Conservation (phyloP, 2,329 filamentous ascomycete species). For the Fusarium camptoceras region DNA sequence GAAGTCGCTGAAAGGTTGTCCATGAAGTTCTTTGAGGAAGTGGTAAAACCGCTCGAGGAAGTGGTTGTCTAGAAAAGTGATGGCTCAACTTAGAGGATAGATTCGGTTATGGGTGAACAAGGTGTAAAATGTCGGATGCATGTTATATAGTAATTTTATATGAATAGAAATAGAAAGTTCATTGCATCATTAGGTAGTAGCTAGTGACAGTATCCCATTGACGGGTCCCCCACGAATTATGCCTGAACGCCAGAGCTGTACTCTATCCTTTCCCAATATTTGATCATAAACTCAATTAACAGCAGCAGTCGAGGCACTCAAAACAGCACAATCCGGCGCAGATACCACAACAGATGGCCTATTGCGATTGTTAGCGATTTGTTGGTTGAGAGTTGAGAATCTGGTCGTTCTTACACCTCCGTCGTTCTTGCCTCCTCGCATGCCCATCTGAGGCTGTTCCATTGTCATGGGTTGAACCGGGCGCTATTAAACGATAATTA, state of each 20-base stretch:
- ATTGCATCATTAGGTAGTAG: constrained; percentile 16
- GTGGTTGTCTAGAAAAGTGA: constrained; percentile 48
- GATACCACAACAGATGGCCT: constrained; percentile 57
- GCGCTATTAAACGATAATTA: constrained; percentile 41
- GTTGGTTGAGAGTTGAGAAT: neutral
- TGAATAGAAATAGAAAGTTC: constrained; percentile 5
- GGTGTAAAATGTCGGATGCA: neutral
- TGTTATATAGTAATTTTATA: neutral
- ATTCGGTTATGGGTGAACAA: neutral
- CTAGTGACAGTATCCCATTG: neutral
- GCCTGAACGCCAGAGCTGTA: constrained; percentile 43
- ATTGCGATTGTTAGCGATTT: neutral
- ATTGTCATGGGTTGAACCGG: constrained; percentile 52
- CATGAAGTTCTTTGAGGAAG: constrained; percentile 57
- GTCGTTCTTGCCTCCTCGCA: constrained; percentile 53
- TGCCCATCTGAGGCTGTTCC: constrained; percentile 42
- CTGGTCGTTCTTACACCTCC: constrained; percentile 49
- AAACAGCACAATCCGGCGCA: constrained; percentile 57
- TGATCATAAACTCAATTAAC: constrained; percentile 40
- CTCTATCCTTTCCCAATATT: neutral
- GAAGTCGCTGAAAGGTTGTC: constrained; percentile 55
- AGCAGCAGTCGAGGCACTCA: constrained; percentile 52
- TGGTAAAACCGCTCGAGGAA: constrained; percentile 57
- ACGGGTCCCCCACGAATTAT: constrained; percentile 5
- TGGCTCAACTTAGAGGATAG: neutral